These are phyloP conservation scores for Maudiozyma bulderi DNA, from an alignment of 805 yeast species.

Conservation along the genomic window DNA sequence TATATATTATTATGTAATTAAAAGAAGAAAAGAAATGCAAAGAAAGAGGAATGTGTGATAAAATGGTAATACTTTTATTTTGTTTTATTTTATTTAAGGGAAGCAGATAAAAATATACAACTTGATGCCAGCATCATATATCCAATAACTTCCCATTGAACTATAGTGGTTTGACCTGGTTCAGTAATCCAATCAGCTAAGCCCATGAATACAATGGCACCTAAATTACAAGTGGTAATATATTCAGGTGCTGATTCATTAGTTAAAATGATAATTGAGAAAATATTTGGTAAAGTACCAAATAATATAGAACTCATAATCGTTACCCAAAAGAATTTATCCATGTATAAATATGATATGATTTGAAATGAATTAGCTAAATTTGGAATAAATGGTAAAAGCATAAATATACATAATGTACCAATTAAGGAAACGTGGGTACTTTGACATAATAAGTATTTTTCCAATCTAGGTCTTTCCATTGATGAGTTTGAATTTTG, in stretches of 20 bases:
- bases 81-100: background rate
- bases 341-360: constrained; percentile 9
- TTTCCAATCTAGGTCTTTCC: background rate
- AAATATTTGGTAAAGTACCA: constrained; percentile 21
- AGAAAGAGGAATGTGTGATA: background rate
- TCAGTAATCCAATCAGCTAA: constrained; percentile 25
- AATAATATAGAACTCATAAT: constrained; percentile 8
- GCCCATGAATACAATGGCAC: constrained; percentile 22
- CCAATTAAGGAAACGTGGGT: constrained; percentile 18
- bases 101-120: constrained; percentile 13
- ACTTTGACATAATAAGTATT: constrained; percentile 1
- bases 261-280: constrained; percentile 19
- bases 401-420: constrained; percentile 12
- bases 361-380: constrained; percentile 1
- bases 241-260: constrained; percentile 20
- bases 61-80: background rate
- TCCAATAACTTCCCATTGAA: constrained; percentile 28
- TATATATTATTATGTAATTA: too few species aligned
- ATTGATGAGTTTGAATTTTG: constrained; percentile 4
- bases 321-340: constrained; percentile 13
- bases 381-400: constrained; percentile 18
- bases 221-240: constrained; percentile 22
- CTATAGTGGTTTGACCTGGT: constrained; percentile 19
- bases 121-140: constrained; percentile 21
- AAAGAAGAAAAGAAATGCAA: too few species aligned